Base-by-base conservation (phyloP, 1,139 yeast species). In the Kodamaea sp. region DNA sequence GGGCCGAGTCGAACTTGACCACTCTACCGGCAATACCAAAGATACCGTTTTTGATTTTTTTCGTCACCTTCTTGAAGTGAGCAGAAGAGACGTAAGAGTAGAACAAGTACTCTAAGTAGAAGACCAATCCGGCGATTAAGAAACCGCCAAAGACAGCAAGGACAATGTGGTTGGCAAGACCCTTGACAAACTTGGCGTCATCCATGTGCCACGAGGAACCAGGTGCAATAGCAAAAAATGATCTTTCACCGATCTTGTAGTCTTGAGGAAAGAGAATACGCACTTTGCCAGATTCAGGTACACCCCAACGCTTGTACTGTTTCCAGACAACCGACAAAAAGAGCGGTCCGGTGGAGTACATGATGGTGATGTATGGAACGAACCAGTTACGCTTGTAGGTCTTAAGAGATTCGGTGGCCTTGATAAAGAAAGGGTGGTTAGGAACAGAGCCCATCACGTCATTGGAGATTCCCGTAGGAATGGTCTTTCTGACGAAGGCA, bases 391-490 rank as follows among this genome's bases (percentile, higher is more conserved):
- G 69, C 50, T 83, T 73, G 59, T 84, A 88, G 33, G 61, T 69
- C 44, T 78, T 61, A 42, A 89, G 69, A 35, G 74, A 76, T 43
- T 81, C 81, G 45, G 88, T 73, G 12, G 75, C 85, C 55, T 83
- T 83, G 33, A 71, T 57, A 66, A 87, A 88, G 63, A 88, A 87
- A 2, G 96, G 95, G 61, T 89, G 97, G 35, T 73, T 68, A 21
- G 95, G 96, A 10, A 84, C 80, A 3, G 94, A 66, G 9, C 96
- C 96, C 95, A 89, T 85, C 15, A 89, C 89, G 58, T 89, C 96
- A 59, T 89, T 89, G 11, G 96, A 86, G 33, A 89, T 80, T 35
- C 97, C 97, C 0, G 95, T 83, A 21, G 97, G 97, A 6, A 77
- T 65, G 1, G 97, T 89, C 56, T 86, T 86, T 43, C 97, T 73